These are phyloP conservation scores for Akanthomyces uredinophilus DNA, from an alignment of 2,329 filamentous ascomycete genomes.

Conservation along the genomic window DNA sequence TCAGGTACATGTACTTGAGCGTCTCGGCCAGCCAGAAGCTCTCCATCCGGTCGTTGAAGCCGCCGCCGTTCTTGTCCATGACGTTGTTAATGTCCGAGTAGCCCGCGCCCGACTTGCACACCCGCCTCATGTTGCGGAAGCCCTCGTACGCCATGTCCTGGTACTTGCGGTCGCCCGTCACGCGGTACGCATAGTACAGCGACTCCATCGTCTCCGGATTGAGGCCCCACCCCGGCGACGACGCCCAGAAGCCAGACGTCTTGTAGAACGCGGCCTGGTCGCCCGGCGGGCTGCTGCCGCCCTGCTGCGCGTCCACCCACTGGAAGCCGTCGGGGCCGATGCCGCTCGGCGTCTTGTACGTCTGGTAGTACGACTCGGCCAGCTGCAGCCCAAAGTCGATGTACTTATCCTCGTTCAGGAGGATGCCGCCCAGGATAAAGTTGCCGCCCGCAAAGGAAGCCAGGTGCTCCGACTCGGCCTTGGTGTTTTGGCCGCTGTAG, in stretches of 20 bases:
- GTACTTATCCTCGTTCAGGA: constrained; percentile 60
- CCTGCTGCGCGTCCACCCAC: constrained; percentile 49
- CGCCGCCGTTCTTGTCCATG: constrained; percentile 55
- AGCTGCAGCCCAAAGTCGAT: constrained; percentile 69
- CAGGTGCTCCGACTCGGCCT: constrained; percentile 49
- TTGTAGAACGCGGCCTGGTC: constrained; percentile 56
- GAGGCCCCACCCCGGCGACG: constrained; percentile 56
- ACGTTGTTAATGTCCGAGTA: constrained; percentile 64
- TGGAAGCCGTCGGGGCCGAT: constrained; percentile 72
- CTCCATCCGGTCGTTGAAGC: constrained; percentile 67
- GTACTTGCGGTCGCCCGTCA: constrained; percentile 69
- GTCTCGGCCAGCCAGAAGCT: constrained; percentile 87
- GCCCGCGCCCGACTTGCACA: constrained; percentile 57
- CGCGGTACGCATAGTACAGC: constrained; percentile 81
- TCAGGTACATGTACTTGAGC: constrained; percentile 76
- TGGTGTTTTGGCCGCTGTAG: constrained; percentile 44
- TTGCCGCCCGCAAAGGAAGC: constrained; percentile 82
- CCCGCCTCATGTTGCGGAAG: constrained; percentile 62
- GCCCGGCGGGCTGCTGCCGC: constrained; percentile 33
- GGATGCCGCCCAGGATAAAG: constrained; percentile 74
- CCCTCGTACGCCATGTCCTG: constrained; percentile 81
- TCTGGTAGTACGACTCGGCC: constrained; percentile 66
- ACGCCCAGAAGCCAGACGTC: constrained; percentile 67
- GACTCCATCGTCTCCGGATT: constrained; percentile 78
- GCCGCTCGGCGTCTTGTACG: constrained; percentile 65